Evolutionary conservation across 768 basidiomycete species (phyloP), one percentile per base, ranked within the genome.

Genomic region (Boletus vinaceobasis): DNA sequence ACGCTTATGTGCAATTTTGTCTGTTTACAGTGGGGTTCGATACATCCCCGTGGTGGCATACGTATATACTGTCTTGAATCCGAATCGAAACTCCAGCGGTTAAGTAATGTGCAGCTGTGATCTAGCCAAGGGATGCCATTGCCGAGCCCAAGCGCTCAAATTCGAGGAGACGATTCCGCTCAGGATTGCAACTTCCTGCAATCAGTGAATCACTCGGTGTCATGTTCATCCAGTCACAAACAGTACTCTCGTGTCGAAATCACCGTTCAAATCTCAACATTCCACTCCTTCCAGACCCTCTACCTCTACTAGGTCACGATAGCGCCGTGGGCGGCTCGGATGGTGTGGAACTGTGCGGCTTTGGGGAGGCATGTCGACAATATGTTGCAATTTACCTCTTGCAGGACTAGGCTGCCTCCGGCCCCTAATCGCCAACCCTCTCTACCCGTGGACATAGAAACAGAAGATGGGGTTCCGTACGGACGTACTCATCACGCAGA

Each of bases 201-300:
- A n/a, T n/a, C n/a, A n/a, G n/a, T n/a, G n/a, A n/a, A n/a, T n/a
- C n/a, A n/a, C n/a, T n/a, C n/a, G n/a, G n/a, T n/a, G n/a, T 77
- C 73, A 27, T 65, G 66, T 17, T 90, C 88, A 8, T 86, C 84
- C 39, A 90, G 88, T 70, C 92, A 86, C 73, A 86, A 81, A 75
- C 62, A 89, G 85, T 67, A 85, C 86, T 65, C 84, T 92, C 52
- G 91, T 93, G 17, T 85, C 87, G 29, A 91, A 91, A 61, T 93
- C 91, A 11, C 90, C 90, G 10, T 93, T 93, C 75, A 88, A 87
- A 63, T 82, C 81, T 3, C 82, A 84, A 56, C 75, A 82, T 26
- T 77, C 82, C 45, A 75, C 77, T n/a, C 75, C 81, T 32, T 70
- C 79, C 4, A 57, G 42, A 54, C 65, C 66, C 0, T 64, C 60